A percentile compares a stretch with the other conserved stretches of the same genome.
Evolutionary conservation across 176 grass and related monocot species (phyloP).

Genomic region (Triticum monococcum): DNA sequence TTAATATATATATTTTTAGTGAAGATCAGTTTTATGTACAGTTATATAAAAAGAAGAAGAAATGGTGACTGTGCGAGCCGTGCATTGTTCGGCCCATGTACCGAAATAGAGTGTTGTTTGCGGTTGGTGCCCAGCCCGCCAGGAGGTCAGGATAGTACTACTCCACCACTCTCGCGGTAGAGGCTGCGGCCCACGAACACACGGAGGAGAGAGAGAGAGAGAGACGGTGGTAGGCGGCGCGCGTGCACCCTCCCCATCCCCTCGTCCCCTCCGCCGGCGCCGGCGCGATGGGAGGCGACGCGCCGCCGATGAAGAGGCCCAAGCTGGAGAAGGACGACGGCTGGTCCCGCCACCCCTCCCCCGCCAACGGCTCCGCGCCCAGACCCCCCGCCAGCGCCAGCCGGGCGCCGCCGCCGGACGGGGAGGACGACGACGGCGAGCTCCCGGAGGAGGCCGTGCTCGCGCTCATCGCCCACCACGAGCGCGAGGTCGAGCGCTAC

Average conservation of each 20-base stretch:
- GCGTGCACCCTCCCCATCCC: neutral
- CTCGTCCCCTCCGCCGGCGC: neutral
- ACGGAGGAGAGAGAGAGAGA: neutral
- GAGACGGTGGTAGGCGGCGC: neutral
- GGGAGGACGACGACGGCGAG: conserved; percentile 26
- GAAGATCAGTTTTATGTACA: too few relatives aligned
- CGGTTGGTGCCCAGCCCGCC: too few relatives aligned
- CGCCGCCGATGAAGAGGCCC: conserved; percentile 45
- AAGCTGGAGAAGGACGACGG: conserved; percentile 52
- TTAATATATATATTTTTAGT: too few relatives aligned
- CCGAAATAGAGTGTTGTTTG: too few relatives aligned
- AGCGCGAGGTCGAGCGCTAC: conserved; percentile 43
- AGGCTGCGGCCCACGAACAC: too few relatives aligned
- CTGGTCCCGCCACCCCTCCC: neutral
- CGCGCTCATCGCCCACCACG: conserved; percentile 41
- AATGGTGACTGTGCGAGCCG: too few relatives aligned
- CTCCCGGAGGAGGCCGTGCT: conserved; percentile 43
- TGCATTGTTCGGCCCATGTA: too few relatives aligned
- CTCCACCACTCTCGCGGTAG: too few relatives aligned
- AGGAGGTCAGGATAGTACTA: too few relatives aligned
- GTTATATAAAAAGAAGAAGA: too few relatives aligned
- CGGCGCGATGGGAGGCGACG: conserved; percentile 32
- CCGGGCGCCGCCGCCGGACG: neutral
- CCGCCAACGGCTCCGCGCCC: conserved; percentile 27
- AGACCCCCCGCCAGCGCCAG: neutral